Base-by-base conservation (phyloP, 345 rosid species). In the Raphanus raphanistrum region DNA sequence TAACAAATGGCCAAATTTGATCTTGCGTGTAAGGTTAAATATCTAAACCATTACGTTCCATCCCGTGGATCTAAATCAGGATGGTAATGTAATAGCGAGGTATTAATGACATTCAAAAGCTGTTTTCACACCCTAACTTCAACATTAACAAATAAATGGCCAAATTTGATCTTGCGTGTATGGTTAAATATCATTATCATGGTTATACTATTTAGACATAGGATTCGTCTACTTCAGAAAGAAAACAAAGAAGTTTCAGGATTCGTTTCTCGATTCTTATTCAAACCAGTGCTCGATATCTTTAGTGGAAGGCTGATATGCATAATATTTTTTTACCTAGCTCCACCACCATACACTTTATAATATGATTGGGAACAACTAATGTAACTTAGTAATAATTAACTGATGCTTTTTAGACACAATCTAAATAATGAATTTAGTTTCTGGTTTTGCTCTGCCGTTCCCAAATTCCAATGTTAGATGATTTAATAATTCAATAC, bases 401-500 rank as follows among this genome's bases (percentile, higher is more conserved):
- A 52, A 64, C 2, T 1, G 57, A 65, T 68, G 25, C 17, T 61
- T 68, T 68, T n/a, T 3, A 63, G 48, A 52, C 6, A 50, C 8
- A 54, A 50, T 15, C 43, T 63, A 50, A 11, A 27, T 45, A 76
- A 76, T 70, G 33, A 70, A 63, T 28, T 35, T 36, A 62, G 75
- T 52, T 70, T 60, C 62, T 50, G 57, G 68, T 76, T 57, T 63
- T 35, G 26, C 16, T 77, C 54, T 63, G 41, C 12, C 10, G 36
- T 13, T 52, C 58, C 27, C 80, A 52, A 63, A 76, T 76, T 58
- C 80, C 80, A 52, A 71, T 55, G 71, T 69, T 25, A 50, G 50
- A 33, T 6, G 15, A 27, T 28, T 35, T 43, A 4, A 35, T 16
- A 32, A 32, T 32, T 15, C 17, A 10, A 3, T 69, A 6, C 21